Evolutionary conservation across 768 basidiomycete genomes (phyloP).

Genomic region (Tulasnella calospora): DNA sequence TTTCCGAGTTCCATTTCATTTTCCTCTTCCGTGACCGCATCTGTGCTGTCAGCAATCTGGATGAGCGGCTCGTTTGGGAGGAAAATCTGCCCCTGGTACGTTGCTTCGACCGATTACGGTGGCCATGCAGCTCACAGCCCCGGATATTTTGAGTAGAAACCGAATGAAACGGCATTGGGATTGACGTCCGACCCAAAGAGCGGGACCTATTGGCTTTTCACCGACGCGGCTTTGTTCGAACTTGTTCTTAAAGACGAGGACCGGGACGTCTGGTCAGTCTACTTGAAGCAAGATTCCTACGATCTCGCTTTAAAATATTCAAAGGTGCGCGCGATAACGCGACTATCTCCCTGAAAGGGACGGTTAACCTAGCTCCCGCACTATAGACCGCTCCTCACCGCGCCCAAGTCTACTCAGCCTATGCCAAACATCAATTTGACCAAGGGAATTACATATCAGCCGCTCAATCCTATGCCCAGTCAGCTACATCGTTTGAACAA

Average conservation of each 20-base stretch:
- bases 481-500: constrained; percentile 82
- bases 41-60: constrained; percentile 68
- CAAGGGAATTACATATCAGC: constrained; percentile 83
- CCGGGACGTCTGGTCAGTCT: constrained; percentile 91
- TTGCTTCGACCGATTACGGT: constrained; percentile 14
- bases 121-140: not conserved
- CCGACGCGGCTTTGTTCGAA: constrained; percentile 84
- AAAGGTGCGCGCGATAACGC: constrained; percentile 48
- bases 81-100: constrained; percentile 75
- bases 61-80: constrained; percentile 78
- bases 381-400: constrained; percentile 78
- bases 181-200: constrained; percentile 79
- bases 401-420: constrained; percentile 74
- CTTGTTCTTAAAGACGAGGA: constrained; percentile 81
- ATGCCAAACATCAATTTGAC: constrained; percentile 74
- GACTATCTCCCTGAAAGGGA: not conserved
- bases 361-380: not conserved
- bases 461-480: constrained; percentile 87
- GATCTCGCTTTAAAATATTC: constrained; percentile 76
- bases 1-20: constrained; percentile 92
- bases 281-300: constrained; percentile 69
- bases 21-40: constrained; percentile 76
- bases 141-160: constrained; percentile 50
- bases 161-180: constrained; percentile 65
- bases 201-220: constrained; percentile 92